These are phyloP conservation scores for Trichoderma asperelloides DNA, from an alignment of 495 filamentous ascomycete species.

Conservation along the genomic window DNA sequence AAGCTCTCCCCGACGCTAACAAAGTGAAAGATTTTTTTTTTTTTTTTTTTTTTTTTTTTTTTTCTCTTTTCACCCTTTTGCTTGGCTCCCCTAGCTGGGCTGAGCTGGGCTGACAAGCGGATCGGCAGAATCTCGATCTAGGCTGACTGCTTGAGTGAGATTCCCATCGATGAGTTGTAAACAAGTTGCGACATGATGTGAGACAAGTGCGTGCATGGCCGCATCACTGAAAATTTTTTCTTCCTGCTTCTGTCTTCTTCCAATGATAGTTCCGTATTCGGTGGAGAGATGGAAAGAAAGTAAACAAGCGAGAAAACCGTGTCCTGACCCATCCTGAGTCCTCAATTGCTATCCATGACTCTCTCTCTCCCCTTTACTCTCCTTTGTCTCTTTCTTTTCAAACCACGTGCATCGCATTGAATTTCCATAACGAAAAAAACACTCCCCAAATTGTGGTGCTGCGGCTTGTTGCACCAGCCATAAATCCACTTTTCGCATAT, in stretches of 20 bases:
- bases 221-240: background rate
- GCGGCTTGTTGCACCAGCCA: no score
- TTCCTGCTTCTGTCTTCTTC: background rate
- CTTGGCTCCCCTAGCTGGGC: background rate
- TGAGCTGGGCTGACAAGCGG: constrained; percentile 1
- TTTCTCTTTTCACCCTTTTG: background rate
- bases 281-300: background rate
- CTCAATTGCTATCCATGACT: background rate
- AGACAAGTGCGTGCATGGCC: background rate
- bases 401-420: background rate
- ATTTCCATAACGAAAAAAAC: background rate
- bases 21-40: background rate
- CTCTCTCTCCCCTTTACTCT: no score
- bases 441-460: no score
- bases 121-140: background rate
- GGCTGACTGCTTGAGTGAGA: background rate
- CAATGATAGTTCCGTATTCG: background rate
- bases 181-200: background rate
- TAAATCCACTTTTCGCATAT: background rate
- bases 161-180: background rate
- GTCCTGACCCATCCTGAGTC: no score
- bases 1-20: background rate
- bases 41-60: no score
- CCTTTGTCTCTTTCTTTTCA: background rate
- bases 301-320: background rate